Evolutionary conservation across 345 rosid species (phyloP).

Genomic region (Turritis glabra): DNA sequence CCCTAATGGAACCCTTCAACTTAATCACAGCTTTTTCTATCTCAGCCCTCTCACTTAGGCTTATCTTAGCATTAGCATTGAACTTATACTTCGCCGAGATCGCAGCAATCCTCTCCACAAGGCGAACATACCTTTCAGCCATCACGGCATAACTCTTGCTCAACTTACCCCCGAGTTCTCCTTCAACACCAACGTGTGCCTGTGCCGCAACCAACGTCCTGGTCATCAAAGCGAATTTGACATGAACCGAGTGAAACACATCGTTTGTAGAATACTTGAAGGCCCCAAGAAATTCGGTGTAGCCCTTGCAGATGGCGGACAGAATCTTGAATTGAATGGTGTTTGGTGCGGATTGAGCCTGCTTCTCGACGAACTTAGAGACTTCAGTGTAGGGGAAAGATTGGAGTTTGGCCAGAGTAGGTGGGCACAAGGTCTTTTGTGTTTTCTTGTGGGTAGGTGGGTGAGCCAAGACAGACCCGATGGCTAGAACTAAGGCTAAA

Average conservation of each 20-base stretch:
- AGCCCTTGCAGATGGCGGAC: slow-evolving; percentile 22
- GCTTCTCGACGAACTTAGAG: background rate
- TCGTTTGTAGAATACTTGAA: background rate
- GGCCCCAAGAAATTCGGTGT: background rate
- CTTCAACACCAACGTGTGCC: slow-evolving; percentile 14
- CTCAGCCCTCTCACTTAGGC: background rate
- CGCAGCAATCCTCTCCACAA: background rate
- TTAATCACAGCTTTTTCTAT: background rate
- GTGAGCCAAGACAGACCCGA: slow-evolving; percentile 30
- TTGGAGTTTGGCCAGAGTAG: slow-evolving; percentile 25
- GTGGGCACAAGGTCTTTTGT: slow-evolving; percentile 7
- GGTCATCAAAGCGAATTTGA: background rate
- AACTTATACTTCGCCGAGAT: slow-evolving; percentile 18
- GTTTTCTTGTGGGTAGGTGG: slow-evolving; percentile 14
- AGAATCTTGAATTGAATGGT: background rate
- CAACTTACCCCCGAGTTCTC: background rate
- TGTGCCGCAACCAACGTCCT: background rate
- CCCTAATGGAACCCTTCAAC: slow-evolving; percentile 18
- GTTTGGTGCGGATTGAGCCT: background rate
- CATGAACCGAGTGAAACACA: background rate
- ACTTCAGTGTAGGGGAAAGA: slow-evolving; percentile 10
- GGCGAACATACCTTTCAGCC: slow-evolving; percentile 1
- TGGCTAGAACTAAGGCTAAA: slow-evolving; percentile 31
- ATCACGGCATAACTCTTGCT: background rate
- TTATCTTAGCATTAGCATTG: slow-evolving; percentile 13